Base-by-base conservation (phyloP, 2,329 filamentous ascomycete species). In the Fusarium newnesense region DNA sequence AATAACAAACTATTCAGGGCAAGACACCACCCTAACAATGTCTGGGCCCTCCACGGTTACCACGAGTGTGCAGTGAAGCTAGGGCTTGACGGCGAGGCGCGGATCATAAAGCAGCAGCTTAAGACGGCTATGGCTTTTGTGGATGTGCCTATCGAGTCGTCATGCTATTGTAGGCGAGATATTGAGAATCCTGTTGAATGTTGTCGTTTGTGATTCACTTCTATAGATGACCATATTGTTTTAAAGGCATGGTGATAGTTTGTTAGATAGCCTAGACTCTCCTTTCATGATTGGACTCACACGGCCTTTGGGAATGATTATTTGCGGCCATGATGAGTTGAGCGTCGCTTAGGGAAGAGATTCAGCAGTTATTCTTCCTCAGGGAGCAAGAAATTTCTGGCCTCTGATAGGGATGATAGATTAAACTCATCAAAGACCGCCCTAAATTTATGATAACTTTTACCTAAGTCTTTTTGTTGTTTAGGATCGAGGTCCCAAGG, bases 11-110 rank as follows among this genome's bases (percentile, higher is more conserved):
- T 93, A 10, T 90, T 91, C 3, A 84, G 92, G 30, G 87, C 90
- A 2, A 81, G 88, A 37, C 88, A 89, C 69, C 92, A 94, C 79
- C 90, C 88, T 9, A 91, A 91, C 56, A 94, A 94, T 71, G 88
- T 94, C 0, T 94, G 92, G 92, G 87, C 91, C 28, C 79, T 94
- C 69, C 90, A 93, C 76, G 92, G 92, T 0, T 92, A 90, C 69
- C 87, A 93, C 66, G 92, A 94, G 81, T 93, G 92, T 76, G 78
- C 93, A 56, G 77, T 84, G 12, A 87, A 83, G 69, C 79, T 78
- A 40, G 89, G 88, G 0, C 80, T 85, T 19, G 59, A 72, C 4
- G 80, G 79, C 0, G 84, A 84, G 72, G 84, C 83, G 4, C 69
- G 74, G 18, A 77, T 79, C 26, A 61, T 79, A 21, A 75, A 78